These are phyloP conservation scores for Phytophthora litchii DNA, from an alignment of 352 stramenopile species.

Conservation along the genomic window DNA sequence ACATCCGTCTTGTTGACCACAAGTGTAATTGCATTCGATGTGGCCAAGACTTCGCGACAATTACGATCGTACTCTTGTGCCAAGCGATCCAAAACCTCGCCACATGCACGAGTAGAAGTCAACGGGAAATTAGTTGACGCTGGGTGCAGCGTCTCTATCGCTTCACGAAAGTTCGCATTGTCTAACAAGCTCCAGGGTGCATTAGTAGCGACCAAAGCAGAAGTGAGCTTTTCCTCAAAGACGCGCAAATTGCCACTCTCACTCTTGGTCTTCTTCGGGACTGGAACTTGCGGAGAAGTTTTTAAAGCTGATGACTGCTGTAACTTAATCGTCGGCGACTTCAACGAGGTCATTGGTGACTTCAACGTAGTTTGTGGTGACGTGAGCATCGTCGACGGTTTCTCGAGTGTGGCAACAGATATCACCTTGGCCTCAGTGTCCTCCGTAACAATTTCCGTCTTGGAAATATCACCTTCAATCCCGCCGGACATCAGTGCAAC, in stretches of 20 bases:
- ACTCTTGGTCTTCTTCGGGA: not conserved
- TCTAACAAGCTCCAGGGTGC: slow-evolving; percentile 38
- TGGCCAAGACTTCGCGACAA: slow-evolving; percentile 22
- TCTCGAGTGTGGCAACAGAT: not conserved
- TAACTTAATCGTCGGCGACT: slow-evolving; percentile 1
- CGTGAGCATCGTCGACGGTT: slow-evolving; percentile 1
- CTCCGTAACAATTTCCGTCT: not conserved
- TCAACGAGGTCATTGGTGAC: slow-evolving; percentile 3
- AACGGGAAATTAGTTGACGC: slow-evolving; percentile 30
- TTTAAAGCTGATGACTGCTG: not conserved
- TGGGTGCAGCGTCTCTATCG: slow-evolving; percentile 25
- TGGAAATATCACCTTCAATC: not conserved
- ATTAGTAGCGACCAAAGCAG: slow-evolving; percentile 30
- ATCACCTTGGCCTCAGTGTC: too few relatives aligned
- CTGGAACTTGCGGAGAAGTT: not conserved
- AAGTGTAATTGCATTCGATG: slow-evolving; percentile 23
- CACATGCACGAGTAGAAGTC: slow-evolving; percentile 28
- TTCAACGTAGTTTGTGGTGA: not conserved
- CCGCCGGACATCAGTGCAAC: not conserved
- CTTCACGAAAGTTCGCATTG: slow-evolving; percentile 33
- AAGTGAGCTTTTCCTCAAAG: slow-evolving; percentile 42
- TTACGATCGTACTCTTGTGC: slow-evolving; percentile 32
- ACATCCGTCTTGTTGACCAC: slow-evolving; percentile 11
- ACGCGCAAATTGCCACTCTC: slow-evolving; percentile 8
- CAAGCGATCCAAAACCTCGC: slow-evolving; percentile 33